Evolutionary conservation across 148 eudicot genomes (phyloP).

Genomic region (Simmondsia chinensis): DNA sequence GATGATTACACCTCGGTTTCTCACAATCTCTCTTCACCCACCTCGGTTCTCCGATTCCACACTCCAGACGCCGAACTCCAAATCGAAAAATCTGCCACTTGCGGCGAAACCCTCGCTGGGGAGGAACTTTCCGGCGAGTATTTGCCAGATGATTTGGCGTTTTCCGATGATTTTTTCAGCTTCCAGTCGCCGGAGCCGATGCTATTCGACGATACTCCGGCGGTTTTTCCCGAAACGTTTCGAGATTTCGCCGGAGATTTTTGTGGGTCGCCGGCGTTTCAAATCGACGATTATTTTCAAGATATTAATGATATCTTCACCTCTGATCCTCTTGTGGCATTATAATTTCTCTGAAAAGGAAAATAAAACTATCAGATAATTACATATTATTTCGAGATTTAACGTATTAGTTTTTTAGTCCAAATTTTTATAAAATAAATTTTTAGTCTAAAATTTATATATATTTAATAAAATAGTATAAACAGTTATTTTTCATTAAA

Average conservation of each 20-base stretch:
- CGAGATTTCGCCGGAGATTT: too few species aligned
- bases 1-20: conserved; percentile 33
- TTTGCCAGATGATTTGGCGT: conserved; percentile 26
- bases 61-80: conserved; percentile 3
- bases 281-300: conserved; percentile 57
- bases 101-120: too few species aligned
- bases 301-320: conserved; percentile 39
- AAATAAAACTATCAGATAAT: too few species aligned
- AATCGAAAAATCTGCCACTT: too few species aligned
- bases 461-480: too few species aligned
- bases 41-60: conserved; percentile 3
- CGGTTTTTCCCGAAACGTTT: conserved; percentile 3
- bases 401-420: too few species aligned
- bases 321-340: conserved; percentile 33
- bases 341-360: conserved; percentile 5
- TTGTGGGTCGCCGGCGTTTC: too few species aligned
- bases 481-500: too few species aligned
- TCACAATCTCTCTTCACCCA: conserved; percentile 44
- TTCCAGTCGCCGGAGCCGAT: conserved; percentile 37
- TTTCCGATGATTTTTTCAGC: conserved; percentile 35
- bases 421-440: too few species aligned
- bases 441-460: too few species aligned
- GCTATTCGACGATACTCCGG: conserved; percentile 13
- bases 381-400: too few species aligned
- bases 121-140: conserved; percentile 17